Evolutionary conservation across 2,329 filamentous ascomycete genomes (phyloP).

Genomic region (Alternaria dauci): DNA sequence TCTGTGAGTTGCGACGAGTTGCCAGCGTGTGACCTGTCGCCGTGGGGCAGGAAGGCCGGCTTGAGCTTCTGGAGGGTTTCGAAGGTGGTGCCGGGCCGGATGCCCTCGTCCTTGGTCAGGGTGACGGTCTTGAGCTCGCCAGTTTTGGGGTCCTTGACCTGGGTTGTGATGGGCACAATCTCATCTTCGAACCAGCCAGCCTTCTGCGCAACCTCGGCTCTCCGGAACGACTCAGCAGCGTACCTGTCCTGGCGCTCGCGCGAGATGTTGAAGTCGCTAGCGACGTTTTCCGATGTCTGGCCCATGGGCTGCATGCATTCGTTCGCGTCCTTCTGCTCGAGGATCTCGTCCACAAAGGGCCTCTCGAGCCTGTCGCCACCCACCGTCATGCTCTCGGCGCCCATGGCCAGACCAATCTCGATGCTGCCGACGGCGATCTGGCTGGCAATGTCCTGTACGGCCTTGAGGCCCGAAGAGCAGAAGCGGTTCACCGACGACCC

Average conservation of each 20-base stretch:
- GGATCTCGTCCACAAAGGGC: slow-evolving; percentile 80
- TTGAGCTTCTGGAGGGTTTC: slow-evolving; percentile 86
- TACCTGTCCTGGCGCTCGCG: slow-evolving; percentile 84
- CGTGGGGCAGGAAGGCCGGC: slow-evolving; percentile 88
- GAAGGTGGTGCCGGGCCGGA: slow-evolving; percentile 86
- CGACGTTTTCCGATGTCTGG: slow-evolving; percentile 96
- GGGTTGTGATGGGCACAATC: slow-evolving; percentile 86
- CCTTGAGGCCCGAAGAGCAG: slow-evolving; percentile 96
- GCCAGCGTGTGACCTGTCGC: slow-evolving; percentile 84
- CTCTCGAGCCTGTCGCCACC: slow-evolving; percentile 74
- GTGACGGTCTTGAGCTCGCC: slow-evolving; percentile 81
- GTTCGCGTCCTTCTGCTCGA: slow-evolving; percentile 75
- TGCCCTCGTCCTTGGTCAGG: slow-evolving; percentile 86
- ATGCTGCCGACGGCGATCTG: slow-evolving; percentile 83
- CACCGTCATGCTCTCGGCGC: slow-evolving; percentile 86
- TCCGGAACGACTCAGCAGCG: slow-evolving; percentile 84
- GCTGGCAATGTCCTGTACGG: slow-evolving; percentile 92
- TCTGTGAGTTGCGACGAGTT: slow-evolving; percentile 97
- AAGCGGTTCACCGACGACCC: slow-evolving; percentile 91
- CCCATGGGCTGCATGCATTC: slow-evolving; percentile 98
- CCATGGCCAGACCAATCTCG: slow-evolving; percentile 85
- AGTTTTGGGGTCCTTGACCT: slow-evolving; percentile 82
- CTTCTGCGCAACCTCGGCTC: slow-evolving; percentile 90
- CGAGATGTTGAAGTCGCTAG: slow-evolving; percentile 84
- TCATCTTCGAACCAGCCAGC: slow-evolving; percentile 92